Base-by-base conservation (phyloP, 164 flowering plant genomes). In the Vitis rupestris region DNA sequence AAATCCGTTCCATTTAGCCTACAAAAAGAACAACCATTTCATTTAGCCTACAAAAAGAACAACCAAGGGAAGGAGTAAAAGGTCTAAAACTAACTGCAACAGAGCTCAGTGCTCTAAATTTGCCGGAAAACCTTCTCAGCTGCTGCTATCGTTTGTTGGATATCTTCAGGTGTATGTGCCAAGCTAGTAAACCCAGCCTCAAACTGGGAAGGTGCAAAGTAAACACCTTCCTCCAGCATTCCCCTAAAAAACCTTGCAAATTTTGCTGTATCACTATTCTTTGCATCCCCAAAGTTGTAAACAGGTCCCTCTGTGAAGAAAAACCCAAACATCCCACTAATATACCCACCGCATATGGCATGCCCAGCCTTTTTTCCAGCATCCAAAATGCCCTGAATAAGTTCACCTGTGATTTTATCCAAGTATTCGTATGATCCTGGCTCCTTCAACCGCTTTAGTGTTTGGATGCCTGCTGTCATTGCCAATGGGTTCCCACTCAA, bases 171-270 rank as follows among this genome's bases (percentile, higher is more conserved):
- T 12, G 87, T 80, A 81, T 91, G 97, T 8, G 97, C 93, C 83
- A 93, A 87, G 81, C 99, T 82, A 13, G 97, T 93, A 74, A 95
- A 95, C n/a, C 99, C 96, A 58, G 98, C 97, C 79, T 91, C 98
- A 81, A 88, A 96, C 74, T 89, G 98, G 29, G 99, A 96, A 62
- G 98, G 98, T 11, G 97, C 97, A 11, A 93, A 76, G 76, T 93
- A 95, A 1, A 95, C 95, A 14, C 99, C 99, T 84, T 95, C 93
- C 79, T 85, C 88, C 72, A 95, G 77, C 98, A 95, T 90, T 67
- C 92, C 97, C 70, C 86, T 69, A 30, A 76, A 78, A 70, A 95
- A 94, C 80, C 79, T 84, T 0, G 76, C 97, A 82, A 92, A 93
- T 69, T 95, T 93, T 9, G 79, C 88, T 7, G 94, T 81, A 58